Base-by-base conservation (phyloP, 768 basidiomycete species). In the Boletus tylopilopsis region DNA sequence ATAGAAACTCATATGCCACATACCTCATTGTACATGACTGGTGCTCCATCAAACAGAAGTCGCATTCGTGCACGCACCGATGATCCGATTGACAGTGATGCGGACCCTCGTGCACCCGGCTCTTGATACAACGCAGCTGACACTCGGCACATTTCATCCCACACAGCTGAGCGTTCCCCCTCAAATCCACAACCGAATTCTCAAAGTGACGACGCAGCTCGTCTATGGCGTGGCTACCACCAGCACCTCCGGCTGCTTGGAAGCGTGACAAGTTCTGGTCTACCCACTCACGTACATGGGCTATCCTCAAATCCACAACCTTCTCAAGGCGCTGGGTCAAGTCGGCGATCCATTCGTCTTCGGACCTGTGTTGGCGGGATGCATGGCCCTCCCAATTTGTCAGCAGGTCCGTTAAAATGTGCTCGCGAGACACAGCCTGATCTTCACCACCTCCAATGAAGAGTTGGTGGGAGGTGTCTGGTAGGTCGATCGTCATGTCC, bases 31-130 rank as follows among this genome's bases (percentile, higher is more conserved):
- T 72, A 60, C 82, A 84, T 2, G 54, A 19, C 43, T 63, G 68
- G 10, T 61, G 60, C 29, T 60, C 60, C 9, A 43, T 58, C 44
- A 56, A 27, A 30, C 63, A 63, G 51, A 75, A 80, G 32, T 72
- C 67, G 50, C 82, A 83, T 10, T 46, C 25, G 32, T 71, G 69
- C 5, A 49, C 46, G 50, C 83, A 85, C 5, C 53, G 30, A 53
- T 84, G 83, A 19, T 64, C 54, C 0, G 83, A 78, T 24, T 64
- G 62, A 50, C 82, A 85, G 45, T 78, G 63, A 52, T 85, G 82
- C 1, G 41, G 47, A 6, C 64, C 63, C 6, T 72, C 71, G 50
- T 85, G 84, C 15, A 64, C 66, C 6, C 74, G 71, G 43, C 66
- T 66, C 22, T 66, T 71, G 10, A 82, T 43, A 51, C 84, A 85